A percentile compares a stretch with the other conserved stretches of the same genome.
Evolutionary conservation across 139 green algal genomes (phyloP).

Genomic region (Eudorina sp.): DNA sequence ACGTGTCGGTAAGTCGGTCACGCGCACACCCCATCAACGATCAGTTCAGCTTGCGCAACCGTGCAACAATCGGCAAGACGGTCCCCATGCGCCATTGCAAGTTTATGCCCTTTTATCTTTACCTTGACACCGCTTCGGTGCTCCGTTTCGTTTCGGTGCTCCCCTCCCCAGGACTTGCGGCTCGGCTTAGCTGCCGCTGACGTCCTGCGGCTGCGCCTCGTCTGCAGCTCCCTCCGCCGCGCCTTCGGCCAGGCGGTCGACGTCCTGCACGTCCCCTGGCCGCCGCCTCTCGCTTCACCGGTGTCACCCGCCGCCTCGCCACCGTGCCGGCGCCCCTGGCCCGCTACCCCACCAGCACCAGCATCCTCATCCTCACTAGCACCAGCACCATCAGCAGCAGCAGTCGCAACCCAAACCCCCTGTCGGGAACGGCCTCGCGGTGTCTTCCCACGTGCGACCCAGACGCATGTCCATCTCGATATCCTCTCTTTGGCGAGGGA

Average conservation of each 20-base stretch:
- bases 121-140: no score
- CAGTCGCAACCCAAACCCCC: background rate
- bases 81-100: no score
- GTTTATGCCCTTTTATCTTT: no score
- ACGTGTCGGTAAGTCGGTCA: background rate
- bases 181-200: background rate
- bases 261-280: background rate
- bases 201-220: conserved; percentile 4
- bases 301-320: background rate
- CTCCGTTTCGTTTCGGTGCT: no score
- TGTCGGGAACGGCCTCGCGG: background rate
- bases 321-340: background rate
- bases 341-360: no score
- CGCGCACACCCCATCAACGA: no score
- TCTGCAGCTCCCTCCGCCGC: background rate
- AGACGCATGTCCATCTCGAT: conserved; percentile 11
- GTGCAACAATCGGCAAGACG: no score
- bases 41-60: no score
- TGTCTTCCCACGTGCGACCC: background rate
- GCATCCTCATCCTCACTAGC: no score
- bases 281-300: background rate
- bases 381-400: no score
- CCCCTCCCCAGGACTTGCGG: background rate
- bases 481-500: background rate
- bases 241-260: background rate